Evolutionary conservation across 1,284 basidiomycete species (phyloP), one percentile per base, ranked within the genome.

Genomic region (Ganoderma resinaceum): DNA sequence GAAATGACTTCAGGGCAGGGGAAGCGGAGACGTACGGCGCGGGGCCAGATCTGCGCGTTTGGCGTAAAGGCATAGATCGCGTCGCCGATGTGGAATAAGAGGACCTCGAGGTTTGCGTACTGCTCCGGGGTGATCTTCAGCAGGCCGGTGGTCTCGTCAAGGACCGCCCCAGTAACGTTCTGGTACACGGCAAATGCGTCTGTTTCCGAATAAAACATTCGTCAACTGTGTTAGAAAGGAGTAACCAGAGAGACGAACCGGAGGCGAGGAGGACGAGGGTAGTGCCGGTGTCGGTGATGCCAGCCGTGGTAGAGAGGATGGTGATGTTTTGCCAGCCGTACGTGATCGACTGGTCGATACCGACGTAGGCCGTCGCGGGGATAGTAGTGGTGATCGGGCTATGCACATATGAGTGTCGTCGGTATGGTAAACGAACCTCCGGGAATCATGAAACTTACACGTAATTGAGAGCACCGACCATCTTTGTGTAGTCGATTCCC

Each of bases 301-400:
- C 77, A 4, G 75, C 76, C 6, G 73, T 72, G 52, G 70, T 75
- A 7, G 72, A 42, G 23, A 76, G 66, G 40, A 77, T 74, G 14
- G 68, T 61, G 16, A 77, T 83, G 12, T 58, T 65, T n/a, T n/a
- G n/a, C n/a, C n/a, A n/a, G 33, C 75, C 75, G 68, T 88, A 89
- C 0, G 77, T 74, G 65, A 89, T 78, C 37, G 81, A 79, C 77
- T 86, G 82, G 67, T 87, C 80, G 61, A 89, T 85, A 26, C 87
- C 87, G 84, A 86, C 88, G 73, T 81, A 89, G 4, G 70, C 37
- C 38, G 78, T 80, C 2, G 85, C 83, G 1, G 85, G 85, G 0
- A 70, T 78, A 0, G 81, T 85, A 16, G 62, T 75, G 9, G 88
- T 89, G 66, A 89, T 80, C 2, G 85, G 83, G 11, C 85, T 87